A percentile compares a stretch with the other conserved stretches of the same genome.
Conservation (phyloP, 176 grass and related monocot genomes). For the Carex kokanica region DNA sequence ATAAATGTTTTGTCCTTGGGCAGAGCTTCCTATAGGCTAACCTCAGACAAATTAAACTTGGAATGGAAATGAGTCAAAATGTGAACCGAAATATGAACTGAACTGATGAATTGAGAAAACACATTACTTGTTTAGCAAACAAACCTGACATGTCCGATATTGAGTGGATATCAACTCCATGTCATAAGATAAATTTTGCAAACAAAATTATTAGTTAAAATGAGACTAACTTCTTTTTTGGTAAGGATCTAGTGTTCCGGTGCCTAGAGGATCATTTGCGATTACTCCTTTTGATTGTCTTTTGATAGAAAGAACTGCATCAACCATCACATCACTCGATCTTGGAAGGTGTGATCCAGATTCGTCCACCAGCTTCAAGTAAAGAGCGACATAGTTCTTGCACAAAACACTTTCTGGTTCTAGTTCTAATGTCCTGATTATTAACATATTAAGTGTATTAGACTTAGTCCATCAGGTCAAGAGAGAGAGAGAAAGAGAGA, state of each 20-base stretch:
- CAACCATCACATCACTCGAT: neutral
- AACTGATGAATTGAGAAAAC: neutral
- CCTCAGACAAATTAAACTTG: neutral
- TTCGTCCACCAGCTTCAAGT: neutral
- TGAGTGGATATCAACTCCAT: neutral
- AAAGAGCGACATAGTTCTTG: neutral
- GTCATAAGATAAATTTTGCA: neutral
- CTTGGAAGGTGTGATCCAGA: neutral
- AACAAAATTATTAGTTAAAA: neutral
- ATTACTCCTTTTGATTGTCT: neutral
- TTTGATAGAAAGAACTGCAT: neutral
- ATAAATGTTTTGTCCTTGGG: too few species aligned
- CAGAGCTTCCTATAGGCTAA: neutral
- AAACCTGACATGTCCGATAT: neutral
- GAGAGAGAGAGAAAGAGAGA: neutral
- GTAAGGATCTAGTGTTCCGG: neutral
- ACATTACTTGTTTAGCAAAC: neutral
- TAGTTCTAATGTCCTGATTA: neutral
- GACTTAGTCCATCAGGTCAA: neutral
- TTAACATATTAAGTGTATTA: neutral
- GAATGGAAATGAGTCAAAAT: neutral
- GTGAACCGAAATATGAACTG: too few species aligned
- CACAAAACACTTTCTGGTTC: neutral
- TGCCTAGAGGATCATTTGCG: neutral
- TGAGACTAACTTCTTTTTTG: too few species aligned